Conservation (phyloP, 2,329 filamentous ascomycete genomes). For the Calonectria honghensis region DNA sequence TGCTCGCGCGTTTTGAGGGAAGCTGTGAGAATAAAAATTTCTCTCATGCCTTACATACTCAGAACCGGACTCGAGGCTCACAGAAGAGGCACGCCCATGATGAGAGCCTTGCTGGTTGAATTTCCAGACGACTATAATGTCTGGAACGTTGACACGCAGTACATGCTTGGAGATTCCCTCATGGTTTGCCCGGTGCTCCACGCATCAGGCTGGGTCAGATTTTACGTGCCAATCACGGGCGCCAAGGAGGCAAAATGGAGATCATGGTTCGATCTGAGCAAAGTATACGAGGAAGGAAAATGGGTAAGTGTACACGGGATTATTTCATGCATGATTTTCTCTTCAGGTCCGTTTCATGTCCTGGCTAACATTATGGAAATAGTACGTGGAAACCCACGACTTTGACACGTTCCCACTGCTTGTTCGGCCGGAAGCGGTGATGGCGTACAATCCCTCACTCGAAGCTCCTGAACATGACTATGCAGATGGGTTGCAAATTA, state of each 20-base stretch:
- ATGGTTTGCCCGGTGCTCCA: constrained; percentile 8
- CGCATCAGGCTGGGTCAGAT: constrained; percentile 6
- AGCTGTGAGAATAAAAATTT: neutral
- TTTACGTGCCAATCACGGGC: constrained; percentile 5
- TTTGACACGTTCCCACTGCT: neutral
- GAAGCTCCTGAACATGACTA: neutral
- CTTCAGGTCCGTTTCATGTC: too few species aligned
- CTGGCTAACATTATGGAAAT: neutral
- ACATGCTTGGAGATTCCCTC: constrained; percentile 1
- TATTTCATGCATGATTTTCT: neutral
- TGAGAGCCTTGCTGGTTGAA: constrained; percentile 1
- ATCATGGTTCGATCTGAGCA: neutral
- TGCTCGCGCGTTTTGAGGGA: constrained; percentile 1
- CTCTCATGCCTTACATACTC: constrained; percentile 7
- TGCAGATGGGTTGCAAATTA: neutral
- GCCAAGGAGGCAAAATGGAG: neutral
- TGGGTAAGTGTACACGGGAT: neutral
- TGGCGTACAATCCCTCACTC: neutral
- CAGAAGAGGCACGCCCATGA: constrained; percentile 4
- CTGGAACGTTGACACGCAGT: constrained; percentile 7
- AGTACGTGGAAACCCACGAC: constrained; percentile 1
- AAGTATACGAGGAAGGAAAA: constrained; percentile 1
- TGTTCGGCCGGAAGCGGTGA: neutral
- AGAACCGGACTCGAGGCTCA: neutral
- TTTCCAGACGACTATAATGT: constrained; percentile 1